Base-by-base conservation (phyloP, 2,329 filamentous ascomycete species). In the Penicillium janthinellum region DNA sequence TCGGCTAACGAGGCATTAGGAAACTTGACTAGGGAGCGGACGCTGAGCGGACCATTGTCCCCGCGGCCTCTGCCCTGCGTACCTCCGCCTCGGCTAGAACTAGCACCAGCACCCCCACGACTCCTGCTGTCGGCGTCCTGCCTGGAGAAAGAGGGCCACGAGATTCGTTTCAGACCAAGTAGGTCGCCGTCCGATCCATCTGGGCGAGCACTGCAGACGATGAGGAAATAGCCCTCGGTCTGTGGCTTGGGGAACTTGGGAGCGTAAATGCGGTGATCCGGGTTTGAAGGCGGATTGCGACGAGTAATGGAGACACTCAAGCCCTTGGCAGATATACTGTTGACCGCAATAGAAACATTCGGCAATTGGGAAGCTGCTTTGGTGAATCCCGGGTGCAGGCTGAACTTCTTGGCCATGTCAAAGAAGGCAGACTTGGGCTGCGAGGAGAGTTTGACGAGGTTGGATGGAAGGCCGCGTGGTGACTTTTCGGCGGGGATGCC, bases 201-300 rank as follows among this genome's bases (percentile, higher is more conserved):
- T 0, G 70, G 54, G 5, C 66, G 64, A 39, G 70, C 63, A 37
- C 66, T 68, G 6, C 87, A 88, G 0, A 96, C 83, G 22, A 98
- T 73, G 14, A 95, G 86, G 75, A 99, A 98, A 85, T 89, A 98
- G 0, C 93, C 93, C 71, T 99, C 95, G 0, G 88, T 95, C 76
- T 99, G 95, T 15, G 92, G 88, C 77, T 99, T 99, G 1, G 94
- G 94, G 78, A 96, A 98, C 22, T 86, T 84, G 2, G 96, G 94
- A 0, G 95, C 92, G 69, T 89, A 96, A 72, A 97, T 90, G 61
- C 89, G 86, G 51, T 86, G 88, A 1, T 92, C 90, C 8, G 82
- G 79, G 71, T 89, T 84, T 12, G 81, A 79, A 4, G 89, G 76
- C 1, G 84, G 73, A 74, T 96, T 96, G 52, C 84, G 78, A 0